Conservation (phyloP, 345 rosid species). For the Bruguiera parviflora region DNA sequence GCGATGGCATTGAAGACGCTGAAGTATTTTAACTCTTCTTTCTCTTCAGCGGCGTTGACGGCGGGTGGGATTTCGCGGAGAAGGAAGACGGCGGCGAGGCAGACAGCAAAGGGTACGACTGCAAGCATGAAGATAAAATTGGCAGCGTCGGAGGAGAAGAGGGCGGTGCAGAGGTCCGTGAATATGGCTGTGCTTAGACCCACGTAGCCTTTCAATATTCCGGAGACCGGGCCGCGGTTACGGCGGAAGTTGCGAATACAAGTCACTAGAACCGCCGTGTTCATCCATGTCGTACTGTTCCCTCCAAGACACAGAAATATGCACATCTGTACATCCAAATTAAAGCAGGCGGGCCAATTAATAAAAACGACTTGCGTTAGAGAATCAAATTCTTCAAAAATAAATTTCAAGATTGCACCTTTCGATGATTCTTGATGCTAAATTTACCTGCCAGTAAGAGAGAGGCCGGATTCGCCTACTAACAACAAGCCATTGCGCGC, state of each 20-base stretch:
- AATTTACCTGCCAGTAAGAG: conserved; percentile 80
- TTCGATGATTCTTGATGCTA: neutral
- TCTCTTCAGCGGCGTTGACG: conserved; percentile 38
- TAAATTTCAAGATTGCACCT: neutral
- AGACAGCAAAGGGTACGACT: conserved; percentile 64
- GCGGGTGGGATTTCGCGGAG: conserved; percentile 77
- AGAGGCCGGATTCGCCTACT: conserved; percentile 59
- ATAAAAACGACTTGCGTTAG: neutral
- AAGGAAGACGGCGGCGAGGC: conserved; percentile 72
- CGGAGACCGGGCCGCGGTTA: conserved; percentile 90
- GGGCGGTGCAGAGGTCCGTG: conserved; percentile 79
- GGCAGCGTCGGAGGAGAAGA: conserved; percentile 62
- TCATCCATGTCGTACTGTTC: conserved; percentile 98
- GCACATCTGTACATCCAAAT: conserved; percentile 43
- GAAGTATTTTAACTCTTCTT: conserved; percentile 69
- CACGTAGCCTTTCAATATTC: conserved; percentile 85
- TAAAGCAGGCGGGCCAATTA: neutral
- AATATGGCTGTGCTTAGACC: conserved; percentile 92
- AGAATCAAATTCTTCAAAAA: neutral
- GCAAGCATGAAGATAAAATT: conserved; percentile 66
- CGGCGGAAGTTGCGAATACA: conserved; percentile 85
- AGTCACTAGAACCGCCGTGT: conserved; percentile 84
- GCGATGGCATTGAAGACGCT: conserved; percentile 56
- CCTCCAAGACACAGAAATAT: conserved; percentile 89
- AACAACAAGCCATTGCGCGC: conserved; percentile 92